phyloP scores from a whole-genome alignment of 306 rosid species.

The Dalbergia oliveri region DNA sequence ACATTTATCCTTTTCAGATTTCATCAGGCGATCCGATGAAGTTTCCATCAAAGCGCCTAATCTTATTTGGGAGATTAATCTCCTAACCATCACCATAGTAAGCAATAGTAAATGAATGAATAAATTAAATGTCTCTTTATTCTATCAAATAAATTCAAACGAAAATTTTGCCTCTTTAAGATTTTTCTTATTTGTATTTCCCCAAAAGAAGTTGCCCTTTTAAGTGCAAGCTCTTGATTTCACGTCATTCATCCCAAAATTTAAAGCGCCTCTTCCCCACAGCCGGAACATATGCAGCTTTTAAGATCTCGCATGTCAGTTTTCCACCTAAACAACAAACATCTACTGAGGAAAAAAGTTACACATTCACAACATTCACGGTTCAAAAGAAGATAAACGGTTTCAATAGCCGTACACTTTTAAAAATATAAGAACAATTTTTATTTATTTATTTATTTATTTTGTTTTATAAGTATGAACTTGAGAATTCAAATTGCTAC shows the following conservation, averaged over 20 bases:
- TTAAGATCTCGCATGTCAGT: slow-evolving; percentile 27
- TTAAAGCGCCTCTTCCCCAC: slow-evolving; percentile 39
- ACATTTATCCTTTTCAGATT: too few species aligned
- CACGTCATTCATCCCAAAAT: slow-evolving; percentile 38
- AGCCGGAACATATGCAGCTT: slow-evolving; percentile 55
- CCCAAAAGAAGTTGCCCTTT: slow-evolving; percentile 61
- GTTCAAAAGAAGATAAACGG: background rate
- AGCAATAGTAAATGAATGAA: too few species aligned
- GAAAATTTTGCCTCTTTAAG: background rate
- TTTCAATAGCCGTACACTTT: background rate
- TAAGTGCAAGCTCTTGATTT: slow-evolving; percentile 54
- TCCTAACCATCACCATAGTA: too few species aligned
- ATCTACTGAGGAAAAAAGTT: slow-evolving; percentile 5
- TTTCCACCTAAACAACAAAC: slow-evolving; percentile 15
- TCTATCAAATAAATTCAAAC: too few species aligned
- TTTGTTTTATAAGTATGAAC: background rate
- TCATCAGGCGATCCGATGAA: too few species aligned
- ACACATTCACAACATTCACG: slow-evolving; percentile 27
- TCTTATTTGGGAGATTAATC: too few species aligned
- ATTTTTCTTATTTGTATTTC: background rate
- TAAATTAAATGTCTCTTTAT: too few species aligned
- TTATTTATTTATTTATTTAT: background rate
- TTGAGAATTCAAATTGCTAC: slow-evolving; percentile 48
- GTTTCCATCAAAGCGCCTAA: too few species aligned
- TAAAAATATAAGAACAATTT: background rate